Percentiles rank a stretch among this genome's conserved stretches.
phyloP scores from a whole-genome alignment of 2,329 filamentous ascomycete genomes.

The Zasmidium angulare region DNA sequence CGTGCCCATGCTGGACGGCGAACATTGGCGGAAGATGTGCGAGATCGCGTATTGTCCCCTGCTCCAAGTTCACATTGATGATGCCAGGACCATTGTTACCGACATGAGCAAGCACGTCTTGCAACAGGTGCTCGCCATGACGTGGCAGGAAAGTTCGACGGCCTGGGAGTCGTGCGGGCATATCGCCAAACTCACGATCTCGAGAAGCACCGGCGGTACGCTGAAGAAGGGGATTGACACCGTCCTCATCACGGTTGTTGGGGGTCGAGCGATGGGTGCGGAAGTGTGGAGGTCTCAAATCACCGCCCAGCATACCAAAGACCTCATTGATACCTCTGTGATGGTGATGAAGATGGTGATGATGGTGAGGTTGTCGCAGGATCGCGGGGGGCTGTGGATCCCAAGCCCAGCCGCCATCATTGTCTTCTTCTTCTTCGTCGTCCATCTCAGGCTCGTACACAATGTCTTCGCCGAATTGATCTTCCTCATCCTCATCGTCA shows the following conservation, averaged over 20 bases:
- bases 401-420: slow-evolving; percentile 29
- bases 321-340: slow-evolving; percentile 27
- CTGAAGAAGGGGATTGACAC: slow-evolving; percentile 81
- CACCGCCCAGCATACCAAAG: slow-evolving; percentile 27
- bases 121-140: slow-evolving; percentile 22
- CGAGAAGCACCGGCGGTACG: slow-evolving; percentile 22
- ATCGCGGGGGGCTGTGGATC: slow-evolving; percentile 23
- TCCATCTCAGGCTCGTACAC: slow-evolving; percentile 55
- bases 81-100: slow-evolving; percentile 17
- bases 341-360: slow-evolving; percentile 28
- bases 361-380: slow-evolving; percentile 19
- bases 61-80: slow-evolving; percentile 28
- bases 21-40: slow-evolving; percentile 25
- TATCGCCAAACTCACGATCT: slow-evolving; percentile 3
- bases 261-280: slow-evolving; percentile 35
- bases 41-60: slow-evolving; percentile 21
- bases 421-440: slow-evolving; percentile 35
- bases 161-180: slow-evolving; percentile 13
- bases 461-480: slow-evolving; percentile 67
- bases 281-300: slow-evolving; percentile 19
- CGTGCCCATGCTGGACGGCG: slow-evolving; percentile 19
- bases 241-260: slow-evolving; percentile 66
- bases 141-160: slow-evolving; percentile 26
- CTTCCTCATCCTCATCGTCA: slow-evolving; percentile 58
- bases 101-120: slow-evolving; percentile 28